phyloP scores from a whole-genome alignment of 2,329 filamentous ascomycete genomes.

The Verticillium klebahnii region DNA sequence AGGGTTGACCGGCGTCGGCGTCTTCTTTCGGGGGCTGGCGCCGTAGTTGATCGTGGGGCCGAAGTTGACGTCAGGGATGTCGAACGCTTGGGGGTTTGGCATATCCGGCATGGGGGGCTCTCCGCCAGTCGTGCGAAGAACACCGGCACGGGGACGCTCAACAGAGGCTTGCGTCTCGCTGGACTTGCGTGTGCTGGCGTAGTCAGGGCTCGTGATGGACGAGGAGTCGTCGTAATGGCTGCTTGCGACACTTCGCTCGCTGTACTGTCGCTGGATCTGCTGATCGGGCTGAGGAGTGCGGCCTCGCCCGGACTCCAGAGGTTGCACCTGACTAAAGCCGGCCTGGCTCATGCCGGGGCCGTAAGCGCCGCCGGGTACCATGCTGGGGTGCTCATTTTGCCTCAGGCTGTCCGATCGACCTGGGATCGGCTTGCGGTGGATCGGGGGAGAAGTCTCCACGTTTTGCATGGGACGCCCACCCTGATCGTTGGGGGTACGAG shows the following conservation, averaged over 20 bases:
- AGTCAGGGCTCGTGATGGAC: conserved; percentile 67
- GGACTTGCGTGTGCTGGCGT: conserved; percentile 65
- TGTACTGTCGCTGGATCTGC: conserved; percentile 29
- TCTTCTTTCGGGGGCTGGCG: conserved; percentile 26
- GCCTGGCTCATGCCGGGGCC: conserved; percentile 40
- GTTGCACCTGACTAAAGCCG: conserved; percentile 42
- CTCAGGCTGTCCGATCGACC: conserved; percentile 26
- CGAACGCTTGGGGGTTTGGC: conserved; percentile 29
- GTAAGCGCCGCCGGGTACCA: neutral
- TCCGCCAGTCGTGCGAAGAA: conserved; percentile 67
- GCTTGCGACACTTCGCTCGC: conserved; percentile 32
- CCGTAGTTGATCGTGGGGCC: conserved; percentile 73
- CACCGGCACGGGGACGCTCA: conserved; percentile 71
- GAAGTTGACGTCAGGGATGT: conserved; percentile 77
- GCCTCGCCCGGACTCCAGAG: conserved; percentile 18
- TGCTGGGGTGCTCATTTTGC: conserved; percentile 7
- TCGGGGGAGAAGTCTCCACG: conserved; percentile 35
- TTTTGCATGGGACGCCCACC: conserved; percentile 1
- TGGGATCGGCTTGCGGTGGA: conserved; percentile 49
- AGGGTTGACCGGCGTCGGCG: conserved; percentile 17
- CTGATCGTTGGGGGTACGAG: neutral
- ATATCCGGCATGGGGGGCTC: conserved; percentile 19
- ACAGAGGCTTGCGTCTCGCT: conserved; percentile 42
- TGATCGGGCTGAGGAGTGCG: conserved; percentile 14
- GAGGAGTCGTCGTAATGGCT: conserved; percentile 58